Base-by-base conservation (phyloP, 1,284 basidiomycete genomes). In the Phylloporus gajari region DNA sequence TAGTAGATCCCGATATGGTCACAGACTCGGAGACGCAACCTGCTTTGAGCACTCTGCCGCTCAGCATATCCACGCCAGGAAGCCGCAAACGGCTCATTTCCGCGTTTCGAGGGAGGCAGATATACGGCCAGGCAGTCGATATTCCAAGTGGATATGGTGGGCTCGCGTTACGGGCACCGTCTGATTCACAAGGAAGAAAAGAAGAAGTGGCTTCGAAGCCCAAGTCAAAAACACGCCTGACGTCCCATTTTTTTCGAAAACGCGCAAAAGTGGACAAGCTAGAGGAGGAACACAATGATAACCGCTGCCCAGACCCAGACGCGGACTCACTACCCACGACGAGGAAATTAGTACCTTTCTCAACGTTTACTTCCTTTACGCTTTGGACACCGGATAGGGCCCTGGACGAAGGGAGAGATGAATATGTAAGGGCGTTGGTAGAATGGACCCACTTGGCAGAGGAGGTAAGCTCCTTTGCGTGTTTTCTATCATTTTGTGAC, bases 361-460 rank as follows among this genome's bases (percentile, higher is more conserved):
- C 87, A 1, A 86, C 84, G 46, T 95, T 95, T 78, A 83, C 85
- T 6, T 88, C 88, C 2, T 89, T 95, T 75, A 86, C 88, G 32
- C 78, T 95, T 21, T 95, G 94, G 94, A 87, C 91, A 74, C 87
- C 92, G 5, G 94, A 95, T 79, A 87, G 88, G 35, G 88, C 90
- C 0, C 88, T 91, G 0, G 91, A 94, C 73, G 88, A 89, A 65
- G 88, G 87, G 5, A 84, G 83, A 66, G 94, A 95, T 75, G 92
- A 93, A 75, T 95, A 94, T 78, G 81, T 88, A 62, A 86, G 91
- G 21, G 82, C 90, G 8, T 77, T 95, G 68, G 85, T 81, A 0
- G 94, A 95, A 78, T 95, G 92, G 92, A 88, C 88, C 60, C 81
- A 73, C 40, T 81, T 93, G 30, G 86, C 92, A 15, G 82, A 85